Evolutionary conservation across 148 eudicot species (phyloP).

Genomic region (Heliosperma pusillum): DNA sequence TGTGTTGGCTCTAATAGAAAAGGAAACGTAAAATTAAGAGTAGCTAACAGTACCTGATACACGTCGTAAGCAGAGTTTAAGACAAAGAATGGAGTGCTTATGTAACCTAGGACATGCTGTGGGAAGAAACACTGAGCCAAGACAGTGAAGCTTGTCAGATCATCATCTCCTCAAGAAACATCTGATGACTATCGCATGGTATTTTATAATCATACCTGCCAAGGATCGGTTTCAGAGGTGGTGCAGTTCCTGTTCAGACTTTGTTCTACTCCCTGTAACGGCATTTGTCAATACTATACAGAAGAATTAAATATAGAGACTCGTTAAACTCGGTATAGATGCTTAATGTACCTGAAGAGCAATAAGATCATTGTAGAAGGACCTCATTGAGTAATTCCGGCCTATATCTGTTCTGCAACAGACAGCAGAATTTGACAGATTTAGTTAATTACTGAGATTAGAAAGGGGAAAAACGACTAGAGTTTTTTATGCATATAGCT

Average conservation of each 20-base stretch:
- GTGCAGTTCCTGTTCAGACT: slow-evolving; percentile 68
- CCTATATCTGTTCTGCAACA: slow-evolving; percentile 64
- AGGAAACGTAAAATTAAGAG: too few species aligned
- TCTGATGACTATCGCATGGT: background rate
- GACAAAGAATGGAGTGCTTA: slow-evolving; percentile 70
- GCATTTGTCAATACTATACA: background rate
- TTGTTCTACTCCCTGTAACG: slow-evolving; percentile 50
- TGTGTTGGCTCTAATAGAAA: too few species aligned
- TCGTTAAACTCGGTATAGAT: background rate
- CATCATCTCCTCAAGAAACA: background rate
- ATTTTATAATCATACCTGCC: slow-evolving; percentile 42
- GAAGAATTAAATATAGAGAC: slow-evolving; percentile 16
- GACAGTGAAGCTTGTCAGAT: slow-evolving; percentile 11
- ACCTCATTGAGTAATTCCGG: slow-evolving; percentile 46
- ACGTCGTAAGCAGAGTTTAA: slow-evolving; percentile 89
- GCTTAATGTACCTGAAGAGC: slow-evolving; percentile 56
- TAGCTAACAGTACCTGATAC: slow-evolving; percentile 55
- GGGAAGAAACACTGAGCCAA: slow-evolving; percentile 87
- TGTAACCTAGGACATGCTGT: slow-evolving; percentile 63
- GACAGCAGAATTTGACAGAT: background rate
- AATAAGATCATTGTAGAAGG: slow-evolving; percentile 47
- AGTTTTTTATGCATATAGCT: too few species aligned
- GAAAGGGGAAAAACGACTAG: background rate
- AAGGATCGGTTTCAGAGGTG: slow-evolving; percentile 38
- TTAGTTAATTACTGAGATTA: background rate